These are phyloP conservation scores for Dioszegia crocea DNA, from an alignment of 768 basidiomycete genomes.

Conservation along the genomic window DNA sequence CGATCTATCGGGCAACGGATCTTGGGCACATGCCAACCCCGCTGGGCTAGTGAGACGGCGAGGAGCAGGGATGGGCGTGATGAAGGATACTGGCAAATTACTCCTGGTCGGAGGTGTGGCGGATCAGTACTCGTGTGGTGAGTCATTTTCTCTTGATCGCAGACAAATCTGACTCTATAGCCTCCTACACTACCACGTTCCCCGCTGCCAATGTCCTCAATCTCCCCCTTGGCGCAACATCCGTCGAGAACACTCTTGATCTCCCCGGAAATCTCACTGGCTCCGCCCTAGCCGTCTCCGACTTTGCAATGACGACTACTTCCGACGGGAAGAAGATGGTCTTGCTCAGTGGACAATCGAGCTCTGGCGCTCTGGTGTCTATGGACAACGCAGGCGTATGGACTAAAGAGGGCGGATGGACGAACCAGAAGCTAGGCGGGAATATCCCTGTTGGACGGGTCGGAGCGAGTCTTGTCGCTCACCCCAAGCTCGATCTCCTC, in stretches of 20 bases:
- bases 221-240: slow-evolving; percentile 30
- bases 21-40: slow-evolving; percentile 31
- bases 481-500: slow-evolving; percentile 41
- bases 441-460: slow-evolving; percentile 40
- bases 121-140: slow-evolving; percentile 46
- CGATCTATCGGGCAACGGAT: slow-evolving; percentile 13
- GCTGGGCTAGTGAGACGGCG: slow-evolving; percentile 29
- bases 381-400: slow-evolving; percentile 39
- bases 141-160: slow-evolving; percentile 12
- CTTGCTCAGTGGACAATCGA: slow-evolving; percentile 39
- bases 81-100: slow-evolving; percentile 24
- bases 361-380: slow-evolving; percentile 36
- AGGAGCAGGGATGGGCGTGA: slow-evolving; percentile 34
- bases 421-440: slow-evolving; percentile 32
- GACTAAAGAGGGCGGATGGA: slow-evolving; percentile 35
- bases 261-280: slow-evolving; percentile 33
- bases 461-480: slow-evolving; percentile 44
- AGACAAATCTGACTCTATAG: slow-evolving; percentile 1
- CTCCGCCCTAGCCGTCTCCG: slow-evolving; percentile 35
- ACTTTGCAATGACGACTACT: slow-evolving; percentile 39
- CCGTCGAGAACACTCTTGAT: slow-evolving; percentile 22
- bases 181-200: slow-evolving; percentile 38
- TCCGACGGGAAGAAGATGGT: slow-evolving; percentile 28
- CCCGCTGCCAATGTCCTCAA: slow-evolving; percentile 40
- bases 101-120: slow-evolving; percentile 46